A percentile compares a stretch with the other conserved stretches of the same genome.
phyloP scores from a whole-genome alignment of 78 protist species.

The Guillardia theta region DNA sequence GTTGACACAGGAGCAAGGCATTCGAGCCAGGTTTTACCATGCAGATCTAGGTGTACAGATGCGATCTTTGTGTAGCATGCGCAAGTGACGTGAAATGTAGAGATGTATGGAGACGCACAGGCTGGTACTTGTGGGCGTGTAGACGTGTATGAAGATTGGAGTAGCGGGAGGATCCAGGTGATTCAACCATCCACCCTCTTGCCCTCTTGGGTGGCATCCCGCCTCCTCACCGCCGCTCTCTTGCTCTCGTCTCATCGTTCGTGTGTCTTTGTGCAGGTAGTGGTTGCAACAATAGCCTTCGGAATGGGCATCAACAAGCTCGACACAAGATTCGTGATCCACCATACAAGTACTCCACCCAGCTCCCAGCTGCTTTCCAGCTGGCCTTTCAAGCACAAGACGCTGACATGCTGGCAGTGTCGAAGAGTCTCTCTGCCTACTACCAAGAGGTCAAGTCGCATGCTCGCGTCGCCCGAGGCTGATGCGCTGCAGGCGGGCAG shows the following conservation, averaged over 20 bases:
- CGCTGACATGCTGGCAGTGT: too few relatives aligned
- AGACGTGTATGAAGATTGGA: too few relatives aligned
- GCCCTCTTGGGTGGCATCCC: neutral
- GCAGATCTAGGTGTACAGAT: too few relatives aligned
- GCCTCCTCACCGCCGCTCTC: neutral
- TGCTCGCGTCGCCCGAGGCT: neutral
- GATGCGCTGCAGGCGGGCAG: conserved; percentile 70
- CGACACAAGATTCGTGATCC: conserved; percentile 89
- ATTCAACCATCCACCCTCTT: neutral
- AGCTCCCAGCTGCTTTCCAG: too few relatives aligned
- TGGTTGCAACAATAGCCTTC: conserved; percentile 33
- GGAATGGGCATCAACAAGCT: conserved; percentile 47
- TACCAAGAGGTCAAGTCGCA: neutral
- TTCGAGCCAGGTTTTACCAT: neutral
- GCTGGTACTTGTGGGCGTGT: too few relatives aligned
- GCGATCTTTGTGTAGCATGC: too few relatives aligned
- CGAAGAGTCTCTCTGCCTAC: neutral
- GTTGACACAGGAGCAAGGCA: neutral
- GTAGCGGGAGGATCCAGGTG: too few relatives aligned
- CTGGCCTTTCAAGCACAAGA: too few relatives aligned
- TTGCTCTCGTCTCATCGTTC: neutral
- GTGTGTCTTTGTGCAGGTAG: neutral
- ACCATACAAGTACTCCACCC: too few relatives aligned
- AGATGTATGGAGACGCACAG: neutral
- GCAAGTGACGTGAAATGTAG: too few relatives aligned